Evolutionary conservation across 306 rosid species (phyloP).

Genomic region (Corylus americana): DNA sequence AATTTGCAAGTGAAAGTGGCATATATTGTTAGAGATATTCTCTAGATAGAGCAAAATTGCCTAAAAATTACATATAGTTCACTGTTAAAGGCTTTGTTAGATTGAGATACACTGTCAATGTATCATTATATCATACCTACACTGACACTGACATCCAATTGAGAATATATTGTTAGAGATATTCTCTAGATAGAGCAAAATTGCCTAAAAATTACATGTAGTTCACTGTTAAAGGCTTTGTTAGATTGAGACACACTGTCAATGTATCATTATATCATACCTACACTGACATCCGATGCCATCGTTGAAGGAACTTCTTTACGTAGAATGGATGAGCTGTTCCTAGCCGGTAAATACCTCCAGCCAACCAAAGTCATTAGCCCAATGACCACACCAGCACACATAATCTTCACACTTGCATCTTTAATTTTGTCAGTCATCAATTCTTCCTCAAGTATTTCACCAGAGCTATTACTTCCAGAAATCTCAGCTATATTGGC

Average conservation of each 20-base stretch:
- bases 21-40: background rate
- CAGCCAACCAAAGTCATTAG: conserved; percentile 69
- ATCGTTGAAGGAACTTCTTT: conserved; percentile 46
- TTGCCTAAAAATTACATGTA: background rate
- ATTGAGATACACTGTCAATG: conserved; percentile 3
- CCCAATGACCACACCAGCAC: conserved; percentile 88
- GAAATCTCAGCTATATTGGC: conserved; percentile 41
- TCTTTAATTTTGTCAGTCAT: conserved; percentile 69
- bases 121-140: conserved; percentile 52
- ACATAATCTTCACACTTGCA: conserved; percentile 76
- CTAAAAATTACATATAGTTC: conserved; percentile 3
- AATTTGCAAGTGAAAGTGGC: background rate
- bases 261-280: conserved; percentile 43
- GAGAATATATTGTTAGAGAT: background rate
- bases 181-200: background rate
- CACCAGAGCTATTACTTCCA: conserved; percentile 43
- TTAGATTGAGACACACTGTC: background rate
- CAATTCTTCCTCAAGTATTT: conserved; percentile 40
- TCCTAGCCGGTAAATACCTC: conserved; percentile 65
- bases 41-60: background rate
- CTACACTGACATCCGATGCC: conserved; percentile 54
- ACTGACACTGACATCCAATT: conserved; percentile 2
- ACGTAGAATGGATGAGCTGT: conserved; percentile 35
- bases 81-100: background rate
- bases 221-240: conserved; percentile 4